phyloP scores from a whole-genome alignment of 768 basidiomycete species.

The Tephrocybe sp. region DNA sequence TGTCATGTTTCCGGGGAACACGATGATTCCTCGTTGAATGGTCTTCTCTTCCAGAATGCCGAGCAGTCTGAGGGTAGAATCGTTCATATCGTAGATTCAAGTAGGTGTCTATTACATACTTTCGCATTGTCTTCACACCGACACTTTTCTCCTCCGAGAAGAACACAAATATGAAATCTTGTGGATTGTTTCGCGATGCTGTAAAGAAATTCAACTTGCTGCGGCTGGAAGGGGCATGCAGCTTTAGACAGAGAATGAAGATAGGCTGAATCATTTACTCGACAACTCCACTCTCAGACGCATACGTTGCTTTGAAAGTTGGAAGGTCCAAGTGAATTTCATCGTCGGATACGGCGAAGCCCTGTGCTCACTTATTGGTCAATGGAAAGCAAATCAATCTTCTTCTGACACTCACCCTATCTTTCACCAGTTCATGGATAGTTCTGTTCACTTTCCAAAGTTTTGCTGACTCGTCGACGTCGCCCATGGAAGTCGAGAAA shows the following conservation, averaged over 20 bases:
- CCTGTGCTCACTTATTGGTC: conserved; percentile 48
- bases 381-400: conserved; percentile 21
- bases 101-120: conserved; percentile 51
- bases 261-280: conserved; percentile 83
- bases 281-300: conserved; percentile 69
- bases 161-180: conserved; percentile 88
- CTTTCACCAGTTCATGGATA: conserved; percentile 93
- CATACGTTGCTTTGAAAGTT: conserved; percentile 74
- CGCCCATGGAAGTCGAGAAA: conserved; percentile 49
- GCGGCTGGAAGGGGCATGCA: conserved; percentile 54
- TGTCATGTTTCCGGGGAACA: conserved; percentile 96
- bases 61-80: conserved; percentile 61
- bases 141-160: conserved; percentile 97
- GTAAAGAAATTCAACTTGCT: conserved; percentile 90
- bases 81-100: conserved; percentile 3
- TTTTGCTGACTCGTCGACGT: conserved; percentile 79
- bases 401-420: conserved; percentile 65
- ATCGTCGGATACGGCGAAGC: conserved; percentile 91
- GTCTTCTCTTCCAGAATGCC: conserved; percentile 88
- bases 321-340: conserved; percentile 89
- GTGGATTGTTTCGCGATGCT: conserved; percentile 60
- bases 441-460: conserved; percentile 97
- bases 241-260: conserved; percentile 20
- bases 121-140: conserved; percentile 96
- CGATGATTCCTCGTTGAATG: conserved; percentile 89